Evolutionary conservation across 805 yeast species (phyloP).

Genomic region (Starmerella bombicola): DNA sequence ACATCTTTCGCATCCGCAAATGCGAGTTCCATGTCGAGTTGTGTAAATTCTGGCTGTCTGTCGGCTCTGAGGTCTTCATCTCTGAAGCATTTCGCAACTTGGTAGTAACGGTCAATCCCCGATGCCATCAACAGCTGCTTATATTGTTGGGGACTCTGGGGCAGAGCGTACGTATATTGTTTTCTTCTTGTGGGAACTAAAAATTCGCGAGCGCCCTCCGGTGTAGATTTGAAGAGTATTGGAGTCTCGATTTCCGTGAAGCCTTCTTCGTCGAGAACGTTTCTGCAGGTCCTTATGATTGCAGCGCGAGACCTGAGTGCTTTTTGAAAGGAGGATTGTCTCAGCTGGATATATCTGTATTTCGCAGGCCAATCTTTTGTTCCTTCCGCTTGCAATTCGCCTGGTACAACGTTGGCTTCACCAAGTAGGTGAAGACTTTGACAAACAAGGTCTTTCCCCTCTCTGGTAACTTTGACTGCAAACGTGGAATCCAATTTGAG

Average conservation of each 20-base stretch:
- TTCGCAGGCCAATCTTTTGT: conserved; percentile 60
- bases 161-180: conserved; percentile 66
- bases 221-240: conserved; percentile 82
- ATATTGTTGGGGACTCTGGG: conserved; percentile 97
- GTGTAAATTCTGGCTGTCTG: conserved; percentile 96
- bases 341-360: conserved; percentile 65
- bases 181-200: conserved; percentile 74
- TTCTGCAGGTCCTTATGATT: conserved; percentile 30
- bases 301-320: conserved; percentile 28
- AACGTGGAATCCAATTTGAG: conserved; percentile 66
- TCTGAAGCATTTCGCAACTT: conserved; percentile 85
- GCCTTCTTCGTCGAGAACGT: conserved; percentile 29
- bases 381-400: conserved; percentile 43
- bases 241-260: conserved; percentile 92
- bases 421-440: conserved; percentile 45
- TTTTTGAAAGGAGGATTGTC: conserved; percentile 33
- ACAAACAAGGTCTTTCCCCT: conserved; percentile 43
- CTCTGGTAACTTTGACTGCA: conserved; percentile 38
- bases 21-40: conserved; percentile 89
- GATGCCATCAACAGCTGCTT: conserved; percentile 91
- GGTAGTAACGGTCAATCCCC: conserved; percentile 76
- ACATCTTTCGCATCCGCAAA: conserved; percentile 63
- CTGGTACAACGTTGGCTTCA: conserved; percentile 47
- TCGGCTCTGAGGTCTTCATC: conserved; percentile 93
- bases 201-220: conserved; percentile 96